A percentile compares a stretch with the other conserved stretches of the same genome.
Conservation (phyloP, 192 early-diverging fungal genomes). For the Coemansia biformis region DNA sequence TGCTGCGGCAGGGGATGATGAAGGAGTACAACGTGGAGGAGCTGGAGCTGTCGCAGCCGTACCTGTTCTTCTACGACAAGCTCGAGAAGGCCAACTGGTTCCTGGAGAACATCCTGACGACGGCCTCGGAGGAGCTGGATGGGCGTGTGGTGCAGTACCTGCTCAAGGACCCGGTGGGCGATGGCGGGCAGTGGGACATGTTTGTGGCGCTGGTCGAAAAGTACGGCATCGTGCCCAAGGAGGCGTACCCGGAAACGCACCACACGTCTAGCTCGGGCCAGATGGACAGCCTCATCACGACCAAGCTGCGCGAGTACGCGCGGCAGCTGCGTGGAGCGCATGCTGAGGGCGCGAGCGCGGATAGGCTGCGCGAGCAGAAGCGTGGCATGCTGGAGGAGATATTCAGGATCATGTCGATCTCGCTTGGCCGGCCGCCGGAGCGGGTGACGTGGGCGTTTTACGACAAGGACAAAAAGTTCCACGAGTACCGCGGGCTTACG, state of each 20-base stretch:
- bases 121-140: slow-evolving; percentile 57
- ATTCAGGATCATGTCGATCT: slow-evolving; percentile 64
- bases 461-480: slow-evolving; percentile 68
- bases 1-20: slow-evolving; percentile 63
- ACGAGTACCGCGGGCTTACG: slow-evolving; percentile 52
- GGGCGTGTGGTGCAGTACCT: slow-evolving; percentile 67
- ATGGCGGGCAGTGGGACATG: slow-evolving; percentile 80
- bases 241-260: slow-evolving; percentile 59
- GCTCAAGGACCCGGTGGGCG: slow-evolving; percentile 59
- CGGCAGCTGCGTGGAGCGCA: slow-evolving; percentile 53
- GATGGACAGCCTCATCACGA: slow-evolving; percentile 59
- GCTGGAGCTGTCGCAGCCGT: slow-evolving; percentile 74
- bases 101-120: slow-evolving; percentile 67
- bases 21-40: slow-evolving; percentile 71
- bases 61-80: slow-evolving; percentile 73
- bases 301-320: slow-evolving; percentile 68
- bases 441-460: slow-evolving; percentile 62
- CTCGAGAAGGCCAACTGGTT: slow-evolving; percentile 81
- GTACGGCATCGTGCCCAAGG: slow-evolving; percentile 71
- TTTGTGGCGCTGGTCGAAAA: slow-evolving; percentile 69
- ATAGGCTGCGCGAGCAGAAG: slow-evolving; percentile 54
- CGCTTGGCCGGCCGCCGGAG: slow-evolving; percentile 65
- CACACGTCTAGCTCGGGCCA: slow-evolving; percentile 57
- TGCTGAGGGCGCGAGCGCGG: slow-evolving; percentile 32
- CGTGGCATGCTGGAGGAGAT: slow-evolving; percentile 59